Conservation (phyloP, 73 alveolate species). For the Durusdinium trenchii region DNA sequence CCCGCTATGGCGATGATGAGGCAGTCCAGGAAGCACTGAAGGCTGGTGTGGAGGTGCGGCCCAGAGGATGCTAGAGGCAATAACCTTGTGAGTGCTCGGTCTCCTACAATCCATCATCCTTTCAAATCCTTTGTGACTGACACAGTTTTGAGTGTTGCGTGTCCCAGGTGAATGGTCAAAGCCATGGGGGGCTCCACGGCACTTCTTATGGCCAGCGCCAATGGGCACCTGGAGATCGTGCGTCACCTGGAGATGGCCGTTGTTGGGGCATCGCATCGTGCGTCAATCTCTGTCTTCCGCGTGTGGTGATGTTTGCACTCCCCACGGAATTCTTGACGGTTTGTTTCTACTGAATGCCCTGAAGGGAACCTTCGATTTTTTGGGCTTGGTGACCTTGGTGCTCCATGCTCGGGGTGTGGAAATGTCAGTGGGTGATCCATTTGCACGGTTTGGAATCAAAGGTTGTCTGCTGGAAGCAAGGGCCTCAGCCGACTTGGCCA, state of each 20-base stretch:
- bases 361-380: no score
- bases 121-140: neutral
- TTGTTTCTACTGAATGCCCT: no score
- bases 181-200: conserved; percentile 93
- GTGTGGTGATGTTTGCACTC: no score
- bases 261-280: neutral
- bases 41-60: conserved; percentile 46
- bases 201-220: conserved; percentile 87
- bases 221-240: conserved; percentile 71
- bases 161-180: conserved; percentile 51
- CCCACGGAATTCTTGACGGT: no score
- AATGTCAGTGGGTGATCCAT: no score
- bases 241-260: neutral
- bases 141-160: neutral
- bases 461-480: conserved; percentile 73
- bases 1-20: conserved; percentile 88
- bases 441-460: no score
- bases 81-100: neutral
- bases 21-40: conserved; percentile 57
- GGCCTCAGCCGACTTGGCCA: conserved; percentile 58
- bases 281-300: neutral
- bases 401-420: no score
- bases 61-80: neutral
- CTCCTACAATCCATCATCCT: neutral
- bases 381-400: no score